These are phyloP conservation scores for Mariannaea elegans DNA, from an alignment of 2,329 filamentous ascomycete species.

Conservation along the genomic window DNA sequence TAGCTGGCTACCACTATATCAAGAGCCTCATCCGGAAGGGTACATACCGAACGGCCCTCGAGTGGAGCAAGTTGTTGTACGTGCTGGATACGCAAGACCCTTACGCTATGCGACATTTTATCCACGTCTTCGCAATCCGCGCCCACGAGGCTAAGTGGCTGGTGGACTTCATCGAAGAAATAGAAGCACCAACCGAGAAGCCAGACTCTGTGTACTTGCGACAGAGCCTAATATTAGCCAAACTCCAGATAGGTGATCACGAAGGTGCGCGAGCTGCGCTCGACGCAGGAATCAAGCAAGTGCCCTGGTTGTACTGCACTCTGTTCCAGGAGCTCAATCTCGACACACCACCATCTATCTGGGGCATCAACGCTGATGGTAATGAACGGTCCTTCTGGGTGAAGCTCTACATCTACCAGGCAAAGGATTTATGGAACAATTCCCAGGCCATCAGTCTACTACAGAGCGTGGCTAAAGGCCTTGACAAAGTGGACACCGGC, in stretches of 20 bases:
- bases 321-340: constrained; percentile 84
- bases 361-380: constrained; percentile 76
- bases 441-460: constrained; percentile 75
- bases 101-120: constrained; percentile 81
- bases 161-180: constrained; percentile 69
- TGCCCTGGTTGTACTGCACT: constrained; percentile 86
- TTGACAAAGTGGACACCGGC: constrained; percentile 53
- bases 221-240: constrained; percentile 80
- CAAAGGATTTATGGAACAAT: constrained; percentile 88
- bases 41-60: constrained; percentile 92
- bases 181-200: constrained; percentile 47
- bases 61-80: constrained; percentile 90
- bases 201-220: constrained; percentile 71
- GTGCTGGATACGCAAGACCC: constrained; percentile 81
- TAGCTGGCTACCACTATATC: constrained; percentile 90
- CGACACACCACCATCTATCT: constrained; percentile 80
- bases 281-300: constrained; percentile 71
- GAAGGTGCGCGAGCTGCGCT: constrained; percentile 73
- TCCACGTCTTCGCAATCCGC: constrained; percentile 86
- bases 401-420: constrained; percentile 77
- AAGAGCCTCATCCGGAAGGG: constrained; percentile 86
- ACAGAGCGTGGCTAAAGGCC: constrained; percentile 70
- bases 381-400: constrained; percentile 73
- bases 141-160: constrained; percentile 81
- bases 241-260: constrained; percentile 74